Conservation (phyloP, 192 early-diverging fungal species). For the Coemansia sp. region DNA sequence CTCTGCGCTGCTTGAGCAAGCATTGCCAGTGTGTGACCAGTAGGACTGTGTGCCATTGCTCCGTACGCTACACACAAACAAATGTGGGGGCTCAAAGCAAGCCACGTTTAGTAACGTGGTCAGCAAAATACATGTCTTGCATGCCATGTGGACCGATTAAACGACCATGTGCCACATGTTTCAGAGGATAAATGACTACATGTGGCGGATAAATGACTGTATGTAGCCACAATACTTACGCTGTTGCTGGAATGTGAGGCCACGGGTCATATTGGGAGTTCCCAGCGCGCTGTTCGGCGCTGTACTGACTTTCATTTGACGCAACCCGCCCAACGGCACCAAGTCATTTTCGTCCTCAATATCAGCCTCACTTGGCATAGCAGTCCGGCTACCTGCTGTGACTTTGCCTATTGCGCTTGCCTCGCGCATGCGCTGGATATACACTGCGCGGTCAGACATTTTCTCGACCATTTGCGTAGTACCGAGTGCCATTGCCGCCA, state of each 20-base stretch:
- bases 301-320: conserved; percentile 8
- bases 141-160: not conserved
- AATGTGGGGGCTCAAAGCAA: not conserved
- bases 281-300: not conserved
- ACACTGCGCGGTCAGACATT: conserved; percentile 32
- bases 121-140: not conserved
- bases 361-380: not conserved
- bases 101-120: too few relatives aligned
- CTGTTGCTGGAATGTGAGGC: not conserved
- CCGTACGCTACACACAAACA: not conserved
- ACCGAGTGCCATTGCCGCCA: conserved; percentile 34
- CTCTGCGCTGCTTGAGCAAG: not conserved
- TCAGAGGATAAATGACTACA: not conserved
- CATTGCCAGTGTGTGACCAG: conserved; percentile 9
- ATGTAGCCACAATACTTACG: too few relatives aligned
- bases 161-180: not conserved
- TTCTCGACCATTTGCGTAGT: conserved; percentile 1
- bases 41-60: not conserved
- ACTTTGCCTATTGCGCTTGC: conserved; percentile 41
- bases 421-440: conserved; percentile 47
- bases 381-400: conserved; percentile 12
- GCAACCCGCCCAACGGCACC: conserved; percentile 41
- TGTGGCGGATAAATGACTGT: too few relatives aligned
- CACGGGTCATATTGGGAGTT: not conserved
- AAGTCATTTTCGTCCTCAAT: conserved; percentile 32